Evolutionary conservation across 345 rosid species (phyloP).

Genomic region (Populus pruinosa): DNA sequence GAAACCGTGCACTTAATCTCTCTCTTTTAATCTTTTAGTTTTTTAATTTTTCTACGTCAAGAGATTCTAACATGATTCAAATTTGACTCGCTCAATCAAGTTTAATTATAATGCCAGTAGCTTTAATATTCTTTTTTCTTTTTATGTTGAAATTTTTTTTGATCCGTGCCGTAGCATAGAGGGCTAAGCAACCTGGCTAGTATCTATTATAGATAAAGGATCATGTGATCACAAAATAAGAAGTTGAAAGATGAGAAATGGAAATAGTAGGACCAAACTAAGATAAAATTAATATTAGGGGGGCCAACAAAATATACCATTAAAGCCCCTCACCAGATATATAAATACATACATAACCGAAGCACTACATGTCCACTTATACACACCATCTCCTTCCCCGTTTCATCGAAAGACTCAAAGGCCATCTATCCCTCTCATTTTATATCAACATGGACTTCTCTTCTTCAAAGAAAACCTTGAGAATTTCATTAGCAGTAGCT

Average conservation of each 20-base stretch:
- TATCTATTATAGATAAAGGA: background rate
- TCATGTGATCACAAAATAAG: background rate
- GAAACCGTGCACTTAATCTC: rapidly evolving
- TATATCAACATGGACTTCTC: conserved; percentile 10
- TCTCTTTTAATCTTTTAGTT: no score
- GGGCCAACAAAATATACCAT: background rate
- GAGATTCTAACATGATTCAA: no score
- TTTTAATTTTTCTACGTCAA: no score
- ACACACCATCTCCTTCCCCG: background rate
- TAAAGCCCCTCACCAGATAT: background rate
- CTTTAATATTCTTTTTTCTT: no score
- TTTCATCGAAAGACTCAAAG: conserved; percentile 3
- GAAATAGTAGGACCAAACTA: background rate
- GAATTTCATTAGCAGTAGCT: conserved; percentile 23
- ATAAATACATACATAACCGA: background rate
- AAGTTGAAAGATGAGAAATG: background rate
- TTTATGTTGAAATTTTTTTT: no score
- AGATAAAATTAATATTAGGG: background rate
- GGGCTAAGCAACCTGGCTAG: no score
- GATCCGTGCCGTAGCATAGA: no score
- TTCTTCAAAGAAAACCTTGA: conserved; percentile 18
- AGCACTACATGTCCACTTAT: background rate
- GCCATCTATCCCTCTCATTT: background rate
- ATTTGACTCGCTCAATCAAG: no score
- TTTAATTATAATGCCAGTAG: no score